These are phyloP conservation scores for Solanum clarkiae DNA, from an alignment of 257 asterid species.

Conservation along the genomic window DNA sequence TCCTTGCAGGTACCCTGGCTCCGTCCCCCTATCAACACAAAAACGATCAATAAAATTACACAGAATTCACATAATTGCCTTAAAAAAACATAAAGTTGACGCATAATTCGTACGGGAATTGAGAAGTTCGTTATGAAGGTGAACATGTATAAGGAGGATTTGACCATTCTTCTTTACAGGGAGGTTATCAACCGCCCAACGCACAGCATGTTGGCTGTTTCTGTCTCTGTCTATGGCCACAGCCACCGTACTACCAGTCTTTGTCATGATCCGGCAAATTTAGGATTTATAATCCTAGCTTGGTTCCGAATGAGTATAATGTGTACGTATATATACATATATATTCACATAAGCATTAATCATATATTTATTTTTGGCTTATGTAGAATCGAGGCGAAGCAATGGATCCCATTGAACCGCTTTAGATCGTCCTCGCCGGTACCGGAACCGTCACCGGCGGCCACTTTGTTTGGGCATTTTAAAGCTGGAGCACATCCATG, in stretches of 20 bases:
- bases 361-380: not conserved
- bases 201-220: slow-evolving; percentile 77
- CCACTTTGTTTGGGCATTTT: slow-evolving; percentile 2
- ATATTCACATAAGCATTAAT: not conserved
- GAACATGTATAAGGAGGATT: slow-evolving; percentile 57
- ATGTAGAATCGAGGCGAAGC: slow-evolving; percentile 3
- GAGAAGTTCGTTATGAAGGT: slow-evolving; percentile 11
- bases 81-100: not conserved
- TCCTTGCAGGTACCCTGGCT: not conserved
- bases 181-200: slow-evolving; percentile 72
- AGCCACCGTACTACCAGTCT: slow-evolving; percentile 15
- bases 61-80: not conserved
- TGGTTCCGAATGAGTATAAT: not conserved
- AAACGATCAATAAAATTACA: not conserved
- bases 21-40: not conserved
- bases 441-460: slow-evolving; percentile 14
- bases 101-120: slow-evolving; percentile 23
- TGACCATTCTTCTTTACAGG: slow-evolving; percentile 23
- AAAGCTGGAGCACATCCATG: slow-evolving; percentile 24
- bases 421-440: not conserved
- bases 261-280: slow-evolving; percentile 4
- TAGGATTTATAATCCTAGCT: not conserved
- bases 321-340: not conserved
- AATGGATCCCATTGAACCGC: not conserved
- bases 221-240: slow-evolving; percentile 76